Evolutionary conservation across 2,329 filamentous ascomycete genomes (phyloP).

Genomic region (Penicillium nordicum): DNA sequence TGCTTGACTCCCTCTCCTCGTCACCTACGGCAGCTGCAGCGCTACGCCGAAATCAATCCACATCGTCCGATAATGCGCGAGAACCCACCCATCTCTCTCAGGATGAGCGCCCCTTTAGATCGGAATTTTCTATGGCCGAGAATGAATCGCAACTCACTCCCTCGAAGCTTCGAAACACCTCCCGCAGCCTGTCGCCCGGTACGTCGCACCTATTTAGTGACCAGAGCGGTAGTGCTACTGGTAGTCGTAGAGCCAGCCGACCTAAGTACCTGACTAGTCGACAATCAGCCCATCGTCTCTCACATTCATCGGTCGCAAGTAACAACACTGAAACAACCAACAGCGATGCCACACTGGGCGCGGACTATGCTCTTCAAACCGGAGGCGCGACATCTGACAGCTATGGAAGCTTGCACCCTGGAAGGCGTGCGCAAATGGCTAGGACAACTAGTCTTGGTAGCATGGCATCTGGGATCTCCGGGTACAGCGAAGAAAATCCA

Average conservation of each 20-base stretch:
- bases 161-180: slow-evolving; percentile 24
- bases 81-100: slow-evolving; percentile 22
- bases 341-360: slow-evolving; percentile 71
- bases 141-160: slow-evolving; percentile 28
- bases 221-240: slow-evolving; percentile 24
- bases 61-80: slow-evolving; percentile 19
- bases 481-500: slow-evolving; percentile 49
- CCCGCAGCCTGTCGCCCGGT: slow-evolving; percentile 30
- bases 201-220: slow-evolving; percentile 28
- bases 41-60: slow-evolving; percentile 41
- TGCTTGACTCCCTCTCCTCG: slow-evolving; percentile 43
- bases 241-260: slow-evolving; percentile 41
- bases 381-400: slow-evolving; percentile 65
- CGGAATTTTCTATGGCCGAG: slow-evolving; percentile 20
- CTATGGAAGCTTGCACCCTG: slow-evolving; percentile 19
- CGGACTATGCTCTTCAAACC: slow-evolving; percentile 78
- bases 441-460: slow-evolving; percentile 84
- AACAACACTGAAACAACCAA: slow-evolving; percentile 57
- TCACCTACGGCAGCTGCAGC: slow-evolving; percentile 46
- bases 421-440: slow-evolving; percentile 52
- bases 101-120: slow-evolving; percentile 21
- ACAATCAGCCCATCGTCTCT: slow-evolving; percentile 57
- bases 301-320: slow-evolving; percentile 54
- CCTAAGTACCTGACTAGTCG: slow-evolving; percentile 56
- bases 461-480: slow-evolving; percentile 71